Conservation (phyloP, 1,284 basidiomycete species). For the Moesziomyces antarcticus region DNA sequence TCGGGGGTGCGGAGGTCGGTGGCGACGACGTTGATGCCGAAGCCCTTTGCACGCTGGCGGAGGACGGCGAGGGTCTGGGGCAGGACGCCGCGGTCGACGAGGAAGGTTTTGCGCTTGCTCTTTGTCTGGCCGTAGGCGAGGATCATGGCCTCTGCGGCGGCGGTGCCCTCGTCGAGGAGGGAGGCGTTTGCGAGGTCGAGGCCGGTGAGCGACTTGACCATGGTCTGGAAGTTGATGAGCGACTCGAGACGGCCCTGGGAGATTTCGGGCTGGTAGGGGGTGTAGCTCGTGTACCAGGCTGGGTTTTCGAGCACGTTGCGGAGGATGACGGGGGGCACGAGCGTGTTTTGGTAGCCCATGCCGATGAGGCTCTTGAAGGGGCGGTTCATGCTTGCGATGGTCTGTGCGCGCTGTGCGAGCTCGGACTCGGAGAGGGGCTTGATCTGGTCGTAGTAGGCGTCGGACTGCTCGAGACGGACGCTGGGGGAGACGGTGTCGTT, state of each 20-base stretch:
- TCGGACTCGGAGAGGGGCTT: constrained; percentile 83
- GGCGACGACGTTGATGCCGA: constrained; percentile 62
- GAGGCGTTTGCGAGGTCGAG: constrained; percentile 78
- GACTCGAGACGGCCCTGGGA: constrained; percentile 93
- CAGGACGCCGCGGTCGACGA: constrained; percentile 63
- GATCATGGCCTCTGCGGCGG: constrained; percentile 67
- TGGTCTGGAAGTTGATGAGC: constrained; percentile 95
- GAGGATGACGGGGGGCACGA: constrained; percentile 64
- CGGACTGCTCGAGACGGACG: constrained; percentile 72
- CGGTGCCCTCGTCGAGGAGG: constrained; percentile 65
- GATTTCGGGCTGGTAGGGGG: constrained; percentile 89
- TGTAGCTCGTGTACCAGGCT: constrained; percentile 98
- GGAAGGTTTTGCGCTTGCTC: constrained; percentile 63
- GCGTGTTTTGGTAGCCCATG: constrained; percentile 85
- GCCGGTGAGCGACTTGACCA: constrained; percentile 91
- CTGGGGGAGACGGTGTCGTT: constrained; percentile 60
- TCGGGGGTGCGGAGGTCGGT: constrained; percentile 55
- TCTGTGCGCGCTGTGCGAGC: constrained; percentile 79
- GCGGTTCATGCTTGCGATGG: constrained; percentile 82
- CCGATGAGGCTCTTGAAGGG: constrained; percentile 92
- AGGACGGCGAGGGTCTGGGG: constrained; percentile 66
- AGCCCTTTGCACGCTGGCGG: constrained; percentile 64
- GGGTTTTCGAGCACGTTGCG: constrained; percentile 83
- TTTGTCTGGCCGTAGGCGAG: constrained; percentile 56
- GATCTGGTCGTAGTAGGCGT: constrained; percentile 74